A percentile compares a stretch with the other conserved stretches of the same genome.
Conservation (phyloP, 495 filamentous ascomycete genomes). For the Hyphodiscus hymeniophilus region DNA sequence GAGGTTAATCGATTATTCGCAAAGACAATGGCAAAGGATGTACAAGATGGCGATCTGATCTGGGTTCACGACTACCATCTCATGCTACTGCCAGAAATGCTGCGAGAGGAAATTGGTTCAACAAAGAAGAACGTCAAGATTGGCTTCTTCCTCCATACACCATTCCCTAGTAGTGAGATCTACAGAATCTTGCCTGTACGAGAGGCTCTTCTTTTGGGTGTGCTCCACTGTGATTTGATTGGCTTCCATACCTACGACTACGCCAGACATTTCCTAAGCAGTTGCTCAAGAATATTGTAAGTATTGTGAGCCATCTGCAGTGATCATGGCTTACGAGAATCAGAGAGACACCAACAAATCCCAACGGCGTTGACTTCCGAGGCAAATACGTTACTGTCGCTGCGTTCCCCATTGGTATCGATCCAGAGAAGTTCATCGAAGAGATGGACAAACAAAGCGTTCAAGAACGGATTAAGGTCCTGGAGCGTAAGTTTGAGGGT, state of each 20-base stretch:
- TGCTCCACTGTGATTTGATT: slow-evolving; percentile 78
- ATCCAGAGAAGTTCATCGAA: slow-evolving; percentile 90
- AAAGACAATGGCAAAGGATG: slow-evolving; percentile 60
- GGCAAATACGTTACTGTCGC: slow-evolving; percentile 66
- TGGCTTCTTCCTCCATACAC: slow-evolving; percentile 92
- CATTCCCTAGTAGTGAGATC: slow-evolving; percentile 88
- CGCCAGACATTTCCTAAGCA: slow-evolving; percentile 79
- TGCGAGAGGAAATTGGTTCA: slow-evolving; percentile 64
- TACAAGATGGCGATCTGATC: slow-evolving; percentile 72
- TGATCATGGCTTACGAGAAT: slow-evolving; percentile 4
- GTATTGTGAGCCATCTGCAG: slow-evolving; percentile 18
- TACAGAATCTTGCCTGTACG: slow-evolving; percentile 85
- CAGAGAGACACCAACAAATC: slow-evolving; percentile 70
- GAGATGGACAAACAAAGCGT: slow-evolving; percentile 75
- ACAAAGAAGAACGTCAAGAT: slow-evolving; percentile 75
- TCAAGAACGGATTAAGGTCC: slow-evolving; percentile 63
- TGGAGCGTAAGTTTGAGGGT: slow-evolving; percentile 76
- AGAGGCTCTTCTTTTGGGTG: slow-evolving; percentile 68
- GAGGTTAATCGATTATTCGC: slow-evolving; percentile 85
- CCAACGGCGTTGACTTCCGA: slow-evolving; percentile 72
- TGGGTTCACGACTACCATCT: slow-evolving; percentile 98
- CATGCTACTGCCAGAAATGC: slow-evolving; percentile 80
- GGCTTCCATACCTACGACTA: slow-evolving; percentile 97
- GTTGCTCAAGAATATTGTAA: slow-evolving; percentile 74
- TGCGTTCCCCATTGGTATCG: slow-evolving; percentile 90